These are phyloP conservation scores for Phoenix roebelenii DNA, from an alignment of 176 grass and related monocot genomes.

Conservation along the genomic window DNA sequence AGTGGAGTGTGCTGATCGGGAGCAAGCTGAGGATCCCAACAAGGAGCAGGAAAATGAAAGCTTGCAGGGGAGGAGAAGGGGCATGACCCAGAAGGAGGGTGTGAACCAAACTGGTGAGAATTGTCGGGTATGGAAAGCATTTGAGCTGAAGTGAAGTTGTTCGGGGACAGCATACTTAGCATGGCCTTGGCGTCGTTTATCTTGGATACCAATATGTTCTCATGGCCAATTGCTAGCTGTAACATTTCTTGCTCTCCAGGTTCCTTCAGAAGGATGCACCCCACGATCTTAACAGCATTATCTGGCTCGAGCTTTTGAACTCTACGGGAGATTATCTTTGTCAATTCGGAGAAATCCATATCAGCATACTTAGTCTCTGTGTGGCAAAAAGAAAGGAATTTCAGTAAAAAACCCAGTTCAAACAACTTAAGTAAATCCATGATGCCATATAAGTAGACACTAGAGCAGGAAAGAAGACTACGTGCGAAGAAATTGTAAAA, in stretches of 20 bases:
- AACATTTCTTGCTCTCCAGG: constrained; percentile 10
- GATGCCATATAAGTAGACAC: no score
- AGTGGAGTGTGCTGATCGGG: not conserved
- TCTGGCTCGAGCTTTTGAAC: constrained; percentile 14
- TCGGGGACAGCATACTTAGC: no score
- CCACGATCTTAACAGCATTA: constrained; percentile 15
- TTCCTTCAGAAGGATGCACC: constrained; percentile 18
- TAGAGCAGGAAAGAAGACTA: no score
- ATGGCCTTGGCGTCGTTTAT: constrained; percentile 27
- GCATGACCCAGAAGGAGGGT: not conserved
- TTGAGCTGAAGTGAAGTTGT: not conserved
- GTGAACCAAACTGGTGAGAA: not conserved
- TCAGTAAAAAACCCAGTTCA: not conserved
- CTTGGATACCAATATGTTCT: constrained; percentile 26
- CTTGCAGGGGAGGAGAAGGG: constrained; percentile 1
- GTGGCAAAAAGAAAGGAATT: constrained; percentile 1
- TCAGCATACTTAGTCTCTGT: not conserved
- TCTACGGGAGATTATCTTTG: constrained; percentile 16
- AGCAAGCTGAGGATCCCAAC: not conserved
- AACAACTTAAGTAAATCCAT: not conserved
- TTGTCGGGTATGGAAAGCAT: constrained; percentile 6
- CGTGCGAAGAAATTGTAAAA: no score
- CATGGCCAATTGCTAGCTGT: constrained; percentile 9
- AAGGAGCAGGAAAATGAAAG: not conserved
- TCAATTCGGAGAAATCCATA: constrained; percentile 30